Base-by-base conservation (phyloP, 345 rosid genomes). In the Iberis pinnata region DNA sequence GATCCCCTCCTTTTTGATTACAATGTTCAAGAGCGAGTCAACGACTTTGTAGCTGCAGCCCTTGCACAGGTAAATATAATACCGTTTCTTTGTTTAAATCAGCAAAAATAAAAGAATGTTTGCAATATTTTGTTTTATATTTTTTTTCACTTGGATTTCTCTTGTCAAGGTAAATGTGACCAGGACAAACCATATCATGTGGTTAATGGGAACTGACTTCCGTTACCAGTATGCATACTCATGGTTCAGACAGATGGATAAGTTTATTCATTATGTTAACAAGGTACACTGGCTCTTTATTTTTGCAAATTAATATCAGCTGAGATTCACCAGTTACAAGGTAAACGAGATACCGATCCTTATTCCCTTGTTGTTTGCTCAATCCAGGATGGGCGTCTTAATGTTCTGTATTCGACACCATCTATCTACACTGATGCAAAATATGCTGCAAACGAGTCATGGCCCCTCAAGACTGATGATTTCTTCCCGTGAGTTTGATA, bases 201-300 rank as follows among this genome's bases (percentile, higher is more conserved):
- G 95, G 95, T 18, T 68, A 45, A 89, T 86, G 96, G 97, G 96
- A 64, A 84, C 96, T 24, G 97, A 89, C 71, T 89, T 89, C 59
- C 85, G 93, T 40, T 89, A 89, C 71, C 97, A 86, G 59, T 89
- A 86, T 65, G 97, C 97, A 48, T 65, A 76, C 66, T 83, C 97
- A 43, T 89, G 97, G 96, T 89, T 80, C 68, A 76, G 90, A 75
- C 96, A 89, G 73, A 89, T 86, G 75, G 97, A 89, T 79, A 89
- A 89, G 76, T 86, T 86, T 71, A 84, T 89, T 67, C 96, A 86
- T 73, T 89, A 89, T 74, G 90, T 89, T 48, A 89, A 86, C 62
- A 53, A 73, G 94, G 97, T 86, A 80, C 15, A 29, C 14, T 51
- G 20, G 53, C 8, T 37, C 32, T 51, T 24, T 24, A 41, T 40